Percentiles rank a stretch among this genome's conserved stretches.
Conservation (phyloP, 2,329 filamentous ascomycete species). For the Zymoseptoria tritici region DNA sequence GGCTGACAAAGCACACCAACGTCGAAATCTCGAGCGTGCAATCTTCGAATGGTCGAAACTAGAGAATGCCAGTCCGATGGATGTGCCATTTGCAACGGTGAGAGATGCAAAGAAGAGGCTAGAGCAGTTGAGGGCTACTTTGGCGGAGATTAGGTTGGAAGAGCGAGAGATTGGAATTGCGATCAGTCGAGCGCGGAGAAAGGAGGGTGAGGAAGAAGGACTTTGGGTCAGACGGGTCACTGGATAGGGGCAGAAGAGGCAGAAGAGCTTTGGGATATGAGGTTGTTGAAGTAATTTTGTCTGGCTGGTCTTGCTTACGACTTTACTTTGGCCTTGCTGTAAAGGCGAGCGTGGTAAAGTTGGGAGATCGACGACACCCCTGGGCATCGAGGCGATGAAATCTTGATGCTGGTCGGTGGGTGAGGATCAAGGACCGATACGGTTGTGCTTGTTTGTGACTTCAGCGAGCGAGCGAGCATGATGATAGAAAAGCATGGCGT, state of each 20-base stretch:
- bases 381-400: not conserved
- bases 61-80: conserved; percentile 59
- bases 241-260: conserved; percentile 36
- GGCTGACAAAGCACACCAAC: conserved; percentile 57
- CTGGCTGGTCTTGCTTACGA: not conserved
- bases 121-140: conserved; percentile 55
- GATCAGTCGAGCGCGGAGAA: conserved; percentile 67
- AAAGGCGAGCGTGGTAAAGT: not conserved
- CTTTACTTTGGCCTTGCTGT: not conserved
- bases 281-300: not conserved
- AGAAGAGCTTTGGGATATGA: not conserved
- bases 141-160: conserved; percentile 66
- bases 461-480: not conserved
- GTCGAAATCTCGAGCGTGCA: conserved; percentile 62
- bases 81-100: conserved; percentile 52
- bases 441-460: not conserved
- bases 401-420: not conserved
- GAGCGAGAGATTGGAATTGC: conserved; percentile 73
- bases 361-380: not conserved
- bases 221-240: conserved; percentile 77
- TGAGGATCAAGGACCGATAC: not conserved
- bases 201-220: conserved; percentile 59
- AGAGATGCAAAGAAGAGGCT: conserved; percentile 57
- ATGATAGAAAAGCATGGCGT: not conserved
- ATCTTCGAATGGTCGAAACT: conserved; percentile 72